Conservation (phyloP, 2,329 filamentous ascomycete species). For the Sporothrix humicola region DNA sequence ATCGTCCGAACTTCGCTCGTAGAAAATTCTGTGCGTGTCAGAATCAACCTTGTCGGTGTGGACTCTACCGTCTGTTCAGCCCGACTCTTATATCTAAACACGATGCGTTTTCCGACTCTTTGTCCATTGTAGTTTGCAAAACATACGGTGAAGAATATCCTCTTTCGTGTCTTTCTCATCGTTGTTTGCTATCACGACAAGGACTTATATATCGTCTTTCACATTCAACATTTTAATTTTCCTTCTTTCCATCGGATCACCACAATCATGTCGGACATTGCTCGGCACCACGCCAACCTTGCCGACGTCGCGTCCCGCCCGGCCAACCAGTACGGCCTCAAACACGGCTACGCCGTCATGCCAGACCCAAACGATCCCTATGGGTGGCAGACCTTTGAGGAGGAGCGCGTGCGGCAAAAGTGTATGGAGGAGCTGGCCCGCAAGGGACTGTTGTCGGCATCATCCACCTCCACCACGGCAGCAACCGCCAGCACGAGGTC, state of each 20-base stretch:
- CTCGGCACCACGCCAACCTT: slow-evolving; percentile 12
- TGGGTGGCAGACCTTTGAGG: slow-evolving; percentile 32
- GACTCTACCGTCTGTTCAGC: too few species aligned
- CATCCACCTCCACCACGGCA: slow-evolving; percentile 2
- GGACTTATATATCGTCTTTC: not conserved
- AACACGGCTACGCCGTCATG: slow-evolving; percentile 26
- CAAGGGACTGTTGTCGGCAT: not conserved
- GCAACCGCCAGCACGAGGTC: not conserved
- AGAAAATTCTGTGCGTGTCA: not conserved
- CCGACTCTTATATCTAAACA: not conserved
- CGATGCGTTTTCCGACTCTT: not conserved
- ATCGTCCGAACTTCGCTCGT: not conserved
- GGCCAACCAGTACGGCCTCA: slow-evolving; percentile 33
- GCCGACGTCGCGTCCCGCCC: slow-evolving; percentile 26
- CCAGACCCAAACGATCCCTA: slow-evolving; percentile 29
- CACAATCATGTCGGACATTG: not conserved
- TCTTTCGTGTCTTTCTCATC: not conserved
- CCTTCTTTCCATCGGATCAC: not conserved
- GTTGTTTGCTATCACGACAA: not conserved
- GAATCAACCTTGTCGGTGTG: not conserved
- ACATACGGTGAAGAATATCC: too few species aligned
- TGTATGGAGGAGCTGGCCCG: not conserved
- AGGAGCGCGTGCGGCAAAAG: slow-evolving; percentile 24
- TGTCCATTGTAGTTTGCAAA: not conserved
- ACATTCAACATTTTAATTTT: not conserved